A percentile compares a stretch with the other conserved stretches of the same genome.
phyloP scores from a whole-genome alignment of 140 eudicot genomes.

The Anethum foeniculum region DNA sequence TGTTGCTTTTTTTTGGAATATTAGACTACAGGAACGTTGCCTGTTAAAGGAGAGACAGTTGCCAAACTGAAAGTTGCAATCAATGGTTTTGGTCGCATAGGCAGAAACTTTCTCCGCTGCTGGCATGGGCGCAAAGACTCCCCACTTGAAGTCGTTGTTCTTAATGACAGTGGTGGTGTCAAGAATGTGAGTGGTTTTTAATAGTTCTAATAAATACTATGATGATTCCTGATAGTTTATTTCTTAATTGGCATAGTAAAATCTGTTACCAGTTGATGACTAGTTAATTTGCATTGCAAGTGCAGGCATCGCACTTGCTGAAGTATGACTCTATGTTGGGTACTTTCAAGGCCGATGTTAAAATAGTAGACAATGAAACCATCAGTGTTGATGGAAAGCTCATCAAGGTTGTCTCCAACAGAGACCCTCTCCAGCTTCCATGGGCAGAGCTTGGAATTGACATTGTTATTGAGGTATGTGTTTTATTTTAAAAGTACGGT shows the following conservation, averaged over 20 bases:
- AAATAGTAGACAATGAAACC: slow-evolving; percentile 74
- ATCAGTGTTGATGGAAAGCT: slow-evolving; percentile 82
- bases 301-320: slow-evolving; percentile 95
- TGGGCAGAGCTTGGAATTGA: slow-evolving; percentile 98
- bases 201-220: not conserved
- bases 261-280: not conserved
- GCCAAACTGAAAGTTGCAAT: slow-evolving; percentile 97
- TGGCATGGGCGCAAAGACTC: slow-evolving; percentile 96
- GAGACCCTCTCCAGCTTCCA: slow-evolving; percentile 91
- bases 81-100: slow-evolving; percentile 96
- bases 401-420: slow-evolving; percentile 85
- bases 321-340: slow-evolving; percentile 96
- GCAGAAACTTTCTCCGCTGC: slow-evolving; percentile 94
- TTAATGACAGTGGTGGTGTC: slow-evolving; percentile 99
- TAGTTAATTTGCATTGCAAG: slow-evolving; percentile 1
- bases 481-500: not conserved
- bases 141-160: slow-evolving; percentile 81
- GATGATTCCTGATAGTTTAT: not conserved
- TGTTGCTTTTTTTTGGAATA: not conserved
- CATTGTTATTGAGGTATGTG: slow-evolving; percentile 80
- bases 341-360: slow-evolving; percentile 90
- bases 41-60: slow-evolving; percentile 50
- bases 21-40: slow-evolving; percentile 41
- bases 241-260: not conserved
- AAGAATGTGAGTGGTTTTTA: slow-evolving; percentile 53